Percentiles rank a stretch among this genome's conserved stretches.
Evolutionary conservation across 352 stramenopile species (phyloP).

Genomic region (Phytopythium aichiense): DNA sequence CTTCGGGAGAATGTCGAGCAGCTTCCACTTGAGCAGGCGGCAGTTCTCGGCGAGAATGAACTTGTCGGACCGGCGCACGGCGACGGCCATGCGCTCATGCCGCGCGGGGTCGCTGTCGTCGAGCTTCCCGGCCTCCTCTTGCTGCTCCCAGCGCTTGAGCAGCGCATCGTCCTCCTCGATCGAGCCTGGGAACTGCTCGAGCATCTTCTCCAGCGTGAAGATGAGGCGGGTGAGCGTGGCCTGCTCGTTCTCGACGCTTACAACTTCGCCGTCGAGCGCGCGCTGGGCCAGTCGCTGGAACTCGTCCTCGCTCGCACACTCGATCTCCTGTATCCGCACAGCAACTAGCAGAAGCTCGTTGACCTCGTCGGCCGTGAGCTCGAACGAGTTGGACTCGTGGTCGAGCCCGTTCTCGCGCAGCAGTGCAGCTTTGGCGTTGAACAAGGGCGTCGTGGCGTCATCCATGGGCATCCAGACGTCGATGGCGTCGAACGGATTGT

Average conservation of each 20-base stretch:
- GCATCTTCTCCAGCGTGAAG: conserved; percentile 56
- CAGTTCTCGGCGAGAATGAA: conserved; percentile 62
- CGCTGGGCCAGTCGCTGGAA: conserved; percentile 31
- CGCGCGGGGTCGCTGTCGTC: conserved; percentile 18
- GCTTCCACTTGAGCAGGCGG: conserved; percentile 65
- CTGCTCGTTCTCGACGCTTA: conserved; percentile 51
- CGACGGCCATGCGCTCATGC: conserved; percentile 53
- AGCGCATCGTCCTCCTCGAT: conserved; percentile 40
- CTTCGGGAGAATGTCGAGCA: conserved; percentile 49
- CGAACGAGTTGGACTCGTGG: conserved; percentile 53
- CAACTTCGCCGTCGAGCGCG: conserved; percentile 50
- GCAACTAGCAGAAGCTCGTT: conserved; percentile 67
- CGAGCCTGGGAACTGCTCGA: conserved; percentile 39
- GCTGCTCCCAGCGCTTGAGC: conserved; percentile 24
- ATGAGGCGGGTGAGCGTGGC: conserved; percentile 48
- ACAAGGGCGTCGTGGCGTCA: conserved; percentile 33
- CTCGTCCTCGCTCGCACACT: conserved; percentile 37
- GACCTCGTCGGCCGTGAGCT: conserved; percentile 52
- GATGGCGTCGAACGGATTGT: conserved; percentile 67
- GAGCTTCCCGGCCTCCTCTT: conserved; percentile 6
- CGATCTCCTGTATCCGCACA: conserved; percentile 61
- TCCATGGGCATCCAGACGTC: conserved; percentile 77
- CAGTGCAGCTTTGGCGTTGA: conserved; percentile 38
- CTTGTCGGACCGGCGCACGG: conserved; percentile 55
- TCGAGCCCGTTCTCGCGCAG: conserved; percentile 52